Percentiles rank a stretch among this genome's conserved stretches.
phyloP scores from a whole-genome alignment of 371 early-diverging fungal species.

The Mucor piriformis region DNA sequence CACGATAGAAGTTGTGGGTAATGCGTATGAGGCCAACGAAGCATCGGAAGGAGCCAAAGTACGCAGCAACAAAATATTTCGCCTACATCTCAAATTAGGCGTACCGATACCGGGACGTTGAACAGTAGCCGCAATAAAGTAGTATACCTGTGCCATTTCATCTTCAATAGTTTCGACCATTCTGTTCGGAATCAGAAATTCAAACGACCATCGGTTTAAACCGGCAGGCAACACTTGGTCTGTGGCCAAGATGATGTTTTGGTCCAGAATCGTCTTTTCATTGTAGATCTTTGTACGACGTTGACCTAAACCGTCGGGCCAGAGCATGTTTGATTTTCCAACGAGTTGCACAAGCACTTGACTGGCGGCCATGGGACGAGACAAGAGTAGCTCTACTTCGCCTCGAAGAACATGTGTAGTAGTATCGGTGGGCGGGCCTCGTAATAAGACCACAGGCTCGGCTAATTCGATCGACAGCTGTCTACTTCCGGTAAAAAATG shows the following conservation, averaged over 20 bases:
- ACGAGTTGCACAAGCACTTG: constrained; percentile 26
- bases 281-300: constrained; percentile 27
- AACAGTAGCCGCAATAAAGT: constrained; percentile 39
- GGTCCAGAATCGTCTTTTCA: constrained; percentile 32
- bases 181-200: constrained; percentile 45
- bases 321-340: constrained; percentile 38
- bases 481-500: constrained; percentile 28
- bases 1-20: constrained; percentile 42
- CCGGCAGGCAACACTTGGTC: constrained; percentile 31
- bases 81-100: constrained; percentile 25
- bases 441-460: constrained; percentile 34
- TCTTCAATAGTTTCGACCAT: constrained; percentile 51
- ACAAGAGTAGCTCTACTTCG: constrained; percentile 29
- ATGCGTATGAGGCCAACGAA: constrained; percentile 34
- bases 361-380: constrained; percentile 23
- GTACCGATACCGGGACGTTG: constrained; percentile 34
- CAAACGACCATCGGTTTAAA: constrained; percentile 47
- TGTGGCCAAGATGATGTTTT: constrained; percentile 25
- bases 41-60: constrained; percentile 38
- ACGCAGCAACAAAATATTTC: constrained; percentile 44
- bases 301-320: constrained; percentile 37
- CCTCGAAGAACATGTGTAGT: constrained; percentile 37
- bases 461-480: constrained; percentile 39
- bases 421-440: constrained; percentile 37
- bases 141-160: constrained; percentile 46